phyloP scores from a whole-genome alignment of 768 basidiomycete genomes.

The Lactarius vividus region DNA sequence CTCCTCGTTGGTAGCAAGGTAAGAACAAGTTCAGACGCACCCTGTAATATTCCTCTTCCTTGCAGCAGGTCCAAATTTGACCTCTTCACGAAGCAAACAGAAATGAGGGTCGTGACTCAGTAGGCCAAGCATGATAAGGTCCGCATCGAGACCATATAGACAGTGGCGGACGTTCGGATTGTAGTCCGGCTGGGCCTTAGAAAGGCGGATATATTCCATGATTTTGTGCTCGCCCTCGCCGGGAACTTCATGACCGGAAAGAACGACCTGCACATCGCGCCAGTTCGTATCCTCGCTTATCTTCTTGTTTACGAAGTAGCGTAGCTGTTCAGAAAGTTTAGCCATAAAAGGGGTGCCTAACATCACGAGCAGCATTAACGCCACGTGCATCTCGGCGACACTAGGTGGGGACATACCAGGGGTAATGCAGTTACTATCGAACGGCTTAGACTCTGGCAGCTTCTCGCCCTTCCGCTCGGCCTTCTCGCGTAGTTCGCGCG shows the following conservation, averaged over 20 bases:
- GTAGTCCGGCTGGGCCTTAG: constrained; percentile 93
- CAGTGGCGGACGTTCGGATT: constrained; percentile 97
- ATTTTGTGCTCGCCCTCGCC: constrained; percentile 99
- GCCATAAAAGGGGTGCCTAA: constrained; percentile 95
- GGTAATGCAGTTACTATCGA: constrained; percentile 98
- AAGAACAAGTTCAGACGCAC: constrained; percentile 35
- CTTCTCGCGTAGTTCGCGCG: constrained; percentile 80
- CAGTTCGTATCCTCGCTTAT: constrained; percentile 96
- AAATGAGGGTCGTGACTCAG: constrained; percentile 99
- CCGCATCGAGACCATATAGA: constrained; percentile 96
- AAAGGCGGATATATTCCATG: constrained; percentile 96
- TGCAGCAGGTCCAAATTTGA: constrained; percentile 87
- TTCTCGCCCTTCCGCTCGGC: constrained; percentile 88
- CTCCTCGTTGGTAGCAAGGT: background rate
- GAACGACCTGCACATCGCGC: constrained; percentile 86
- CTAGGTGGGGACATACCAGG: constrained; percentile 61
- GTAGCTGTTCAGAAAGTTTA: constrained; percentile 83
- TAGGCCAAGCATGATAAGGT: constrained; percentile 96
- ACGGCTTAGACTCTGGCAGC: constrained; percentile 90
- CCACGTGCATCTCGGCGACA: background rate
- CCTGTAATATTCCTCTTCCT: constrained; percentile 65
- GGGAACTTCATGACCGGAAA: constrained; percentile 97
- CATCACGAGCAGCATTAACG: constrained; percentile 5
- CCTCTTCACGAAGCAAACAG: constrained; percentile 95
- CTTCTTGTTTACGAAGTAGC: constrained; percentile 98